Evolutionary conservation across 2,329 filamentous ascomycete species (phyloP).

Genomic region (Cercospora canescens): DNA sequence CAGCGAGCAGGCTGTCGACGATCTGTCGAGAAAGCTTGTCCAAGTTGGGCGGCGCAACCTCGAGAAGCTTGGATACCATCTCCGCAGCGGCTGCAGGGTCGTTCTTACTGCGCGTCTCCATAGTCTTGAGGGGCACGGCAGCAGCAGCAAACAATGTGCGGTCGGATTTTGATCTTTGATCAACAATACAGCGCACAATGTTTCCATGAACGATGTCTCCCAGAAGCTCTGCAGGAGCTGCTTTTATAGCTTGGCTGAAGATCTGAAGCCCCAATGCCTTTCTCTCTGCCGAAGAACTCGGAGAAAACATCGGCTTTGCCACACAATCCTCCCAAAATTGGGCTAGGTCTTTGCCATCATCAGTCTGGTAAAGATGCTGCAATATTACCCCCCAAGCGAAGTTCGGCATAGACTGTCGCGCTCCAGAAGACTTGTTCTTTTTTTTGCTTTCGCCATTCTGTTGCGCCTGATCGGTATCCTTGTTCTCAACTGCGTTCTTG

Average conservation of each 20-base stretch:
- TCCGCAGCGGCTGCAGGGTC: conserved; percentile 60
- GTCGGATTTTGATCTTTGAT: conserved; percentile 76
- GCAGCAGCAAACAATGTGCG: conserved; percentile 79
- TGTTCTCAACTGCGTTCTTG: conserved; percentile 62
- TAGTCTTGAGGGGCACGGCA: conserved; percentile 69
- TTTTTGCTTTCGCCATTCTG: conserved; percentile 36
- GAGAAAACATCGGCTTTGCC: conserved; percentile 83
- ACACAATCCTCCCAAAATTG: conserved; percentile 86
- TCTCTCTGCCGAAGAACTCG: conserved; percentile 78
- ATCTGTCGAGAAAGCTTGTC: conserved; percentile 84
- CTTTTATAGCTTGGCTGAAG: conserved; percentile 71
- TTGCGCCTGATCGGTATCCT: conserved; percentile 37
- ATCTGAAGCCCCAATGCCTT: conserved; percentile 92
- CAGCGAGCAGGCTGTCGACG: conserved; percentile 69
- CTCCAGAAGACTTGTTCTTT: conserved; percentile 61
- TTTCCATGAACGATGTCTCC: conserved; percentile 76
- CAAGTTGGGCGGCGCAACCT: conserved; percentile 73
- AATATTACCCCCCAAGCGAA: conserved; percentile 87
- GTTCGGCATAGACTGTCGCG: conserved; percentile 68
- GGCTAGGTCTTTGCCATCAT: conserved; percentile 54
- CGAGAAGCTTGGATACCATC: conserved; percentile 68
- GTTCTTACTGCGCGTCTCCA: conserved; percentile 65
- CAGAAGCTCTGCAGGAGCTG: conserved; percentile 52
- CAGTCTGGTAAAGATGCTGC: conserved; percentile 39
- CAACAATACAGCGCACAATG: conserved; percentile 76